phyloP scores from a whole-genome alignment of 305 asterid species.

The Vinca major region DNA sequence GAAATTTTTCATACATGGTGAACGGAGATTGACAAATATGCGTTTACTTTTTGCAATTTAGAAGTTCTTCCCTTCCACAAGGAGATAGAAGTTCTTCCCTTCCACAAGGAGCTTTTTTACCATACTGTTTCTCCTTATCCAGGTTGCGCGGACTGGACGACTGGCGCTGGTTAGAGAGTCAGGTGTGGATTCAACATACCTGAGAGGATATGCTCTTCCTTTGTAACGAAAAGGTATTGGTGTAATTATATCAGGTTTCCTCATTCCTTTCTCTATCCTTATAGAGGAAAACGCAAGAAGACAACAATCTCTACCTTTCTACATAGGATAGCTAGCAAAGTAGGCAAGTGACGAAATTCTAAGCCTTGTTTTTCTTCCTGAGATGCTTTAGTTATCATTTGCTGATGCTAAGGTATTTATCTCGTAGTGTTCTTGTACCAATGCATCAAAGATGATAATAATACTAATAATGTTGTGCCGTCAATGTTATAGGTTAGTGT shows the following conservation, averaged over 20 bases:
- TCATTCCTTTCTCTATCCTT: neutral
- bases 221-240: conserved; percentile 15
- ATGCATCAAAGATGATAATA: neutral
- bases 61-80: neutral
- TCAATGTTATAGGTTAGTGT: neutral
- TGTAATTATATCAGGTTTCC: neutral
- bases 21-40: neutral
- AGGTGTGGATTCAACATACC: conserved; percentile 73
- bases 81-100: neutral
- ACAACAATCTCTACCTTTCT: neutral
- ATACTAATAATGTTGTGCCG: neutral
- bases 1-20: neutral
- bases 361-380: neutral
- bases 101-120: neutral
- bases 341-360: neutral
- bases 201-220: conserved; percentile 62
- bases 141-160: conserved; percentile 95
- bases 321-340: neutral
- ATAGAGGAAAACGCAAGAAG: neutral
- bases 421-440: neutral
- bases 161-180: conserved; percentile 74
- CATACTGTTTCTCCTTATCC: conserved; percentile 9
- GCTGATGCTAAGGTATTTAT: neutral
- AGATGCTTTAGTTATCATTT: neutral
- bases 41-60: neutral